Evolutionary conservation across 768 basidiomycete species (phyloP), one percentile per base, ranked within the genome.

Genomic region (Pleurotus djamor): DNA sequence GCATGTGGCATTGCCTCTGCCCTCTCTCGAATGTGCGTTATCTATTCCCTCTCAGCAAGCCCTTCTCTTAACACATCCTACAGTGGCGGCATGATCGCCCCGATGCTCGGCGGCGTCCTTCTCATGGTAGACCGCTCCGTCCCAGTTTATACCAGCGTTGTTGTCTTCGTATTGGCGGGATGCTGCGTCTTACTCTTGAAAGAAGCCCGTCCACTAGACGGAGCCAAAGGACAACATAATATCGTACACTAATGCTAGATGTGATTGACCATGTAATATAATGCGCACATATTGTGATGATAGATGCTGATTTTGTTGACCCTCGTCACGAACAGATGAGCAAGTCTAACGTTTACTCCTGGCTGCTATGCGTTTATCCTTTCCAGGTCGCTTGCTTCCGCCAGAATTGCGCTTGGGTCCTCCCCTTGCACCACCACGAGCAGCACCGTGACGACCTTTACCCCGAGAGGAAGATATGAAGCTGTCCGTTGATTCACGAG

Each of bases 1-100:
- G 94, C 93, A 0, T 89, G 90, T 66, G 94, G 94, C 0, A 88
- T 91, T 55, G 93, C 94, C 0, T 92, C 91, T 3, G 93, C 92
- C 8, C 71, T 96, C 1, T 94, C 90, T 1, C 80, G 94, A 70
- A 85, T 95, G 88, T 93, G 67, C 54, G 88, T 78, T 1, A 28
- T 55, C 21, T 38, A 44, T 47, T 13, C 38, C 54, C 45, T 43
- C 37, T 16, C 1, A 17, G 12, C 47, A 38, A 7, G 38, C 47
- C 43, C 43, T 57, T 28, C 21, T n/a, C 61, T 50, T 59, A 12
- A 64, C 36, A 17, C 38, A 44, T 52, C 65, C 9, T 64, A 4
- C 73, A 94, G 92, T 70, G 91, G 92, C 6, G 93, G 93, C 4
- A 94, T 95, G 87, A 87, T 92, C 34, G 93, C 92, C 0, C 93